phyloP scores from a whole-genome alignment of 208 protist species.

The Acanthamoeba culbertsoni region DNA sequence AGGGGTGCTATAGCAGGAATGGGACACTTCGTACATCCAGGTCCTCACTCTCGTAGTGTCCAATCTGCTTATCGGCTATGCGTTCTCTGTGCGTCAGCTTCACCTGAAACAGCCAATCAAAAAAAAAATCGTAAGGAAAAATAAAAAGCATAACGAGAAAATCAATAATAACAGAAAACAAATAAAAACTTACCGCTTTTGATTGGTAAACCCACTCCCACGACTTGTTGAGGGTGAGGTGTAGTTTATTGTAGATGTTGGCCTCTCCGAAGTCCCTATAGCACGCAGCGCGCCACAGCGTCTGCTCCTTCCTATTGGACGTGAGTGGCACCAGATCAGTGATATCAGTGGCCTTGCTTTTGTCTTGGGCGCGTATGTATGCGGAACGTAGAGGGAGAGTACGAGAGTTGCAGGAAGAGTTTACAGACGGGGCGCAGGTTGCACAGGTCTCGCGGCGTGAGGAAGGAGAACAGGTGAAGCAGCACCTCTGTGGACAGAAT shows the following conservation, averaged over 20 bases:
- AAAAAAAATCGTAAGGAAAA: not conserved
- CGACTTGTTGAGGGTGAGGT: not conserved
- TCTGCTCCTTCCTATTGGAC: not conserved
- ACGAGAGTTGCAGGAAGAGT: not conserved
- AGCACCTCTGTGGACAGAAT: not conserved
- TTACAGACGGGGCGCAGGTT: not conserved
- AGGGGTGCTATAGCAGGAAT: not conserved
- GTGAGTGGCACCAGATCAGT: not conserved
- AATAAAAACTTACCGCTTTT: not conserved
- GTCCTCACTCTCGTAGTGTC: not conserved
- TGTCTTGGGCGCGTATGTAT: not conserved
- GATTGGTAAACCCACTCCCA: not conserved
- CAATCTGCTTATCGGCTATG: not conserved
- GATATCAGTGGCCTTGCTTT: not conserved
- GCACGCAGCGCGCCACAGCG: not conserved
- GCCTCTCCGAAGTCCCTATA: slow-evolving; percentile 11
- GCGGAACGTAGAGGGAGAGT: not conserved
- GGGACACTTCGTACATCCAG: not conserved
- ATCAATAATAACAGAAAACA: not conserved
- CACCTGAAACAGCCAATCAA: too few species aligned
- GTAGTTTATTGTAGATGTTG: not conserved
- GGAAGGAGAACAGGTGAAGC: slow-evolving; percentile 39
- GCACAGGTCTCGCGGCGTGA: slow-evolving; percentile 7
- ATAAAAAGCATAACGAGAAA: not conserved
- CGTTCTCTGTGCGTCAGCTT: not conserved